These are phyloP conservation scores for Osmanthus fragrans DNA, from an alignment of 257 asterid genomes.

Conservation along the genomic window DNA sequence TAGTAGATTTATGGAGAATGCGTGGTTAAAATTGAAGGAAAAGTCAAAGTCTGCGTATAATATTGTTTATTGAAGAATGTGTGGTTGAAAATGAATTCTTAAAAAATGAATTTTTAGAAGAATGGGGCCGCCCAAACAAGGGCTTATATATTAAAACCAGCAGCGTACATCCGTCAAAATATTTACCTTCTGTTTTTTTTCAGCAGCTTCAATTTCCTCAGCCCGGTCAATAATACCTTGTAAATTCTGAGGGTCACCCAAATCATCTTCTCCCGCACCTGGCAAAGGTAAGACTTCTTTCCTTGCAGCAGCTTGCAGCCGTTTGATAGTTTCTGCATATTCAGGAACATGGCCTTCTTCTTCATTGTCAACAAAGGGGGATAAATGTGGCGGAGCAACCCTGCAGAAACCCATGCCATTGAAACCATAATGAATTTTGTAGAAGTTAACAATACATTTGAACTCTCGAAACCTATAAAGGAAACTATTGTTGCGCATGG, in stretches of 20 bases:
- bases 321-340: conserved; percentile 84
- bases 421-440: conserved; percentile 6
- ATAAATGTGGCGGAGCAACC: conserved; percentile 96
- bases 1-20: no score
- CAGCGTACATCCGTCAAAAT: neutral
- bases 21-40: no score
- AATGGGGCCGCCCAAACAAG: no score
- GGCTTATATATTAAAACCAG: conserved; percentile 14
- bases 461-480: conserved; percentile 29
- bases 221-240: conserved; percentile 71
- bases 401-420: conserved; percentile 40
- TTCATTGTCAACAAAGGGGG: conserved; percentile 96
- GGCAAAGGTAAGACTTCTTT: conserved; percentile 91
- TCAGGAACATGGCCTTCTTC: conserved; percentile 98
- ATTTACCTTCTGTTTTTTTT: conserved; percentile 68
- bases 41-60: no score
- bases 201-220: conserved; percentile 88
- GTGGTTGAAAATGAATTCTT: no score
- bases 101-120: no score
- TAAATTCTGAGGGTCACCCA: conserved; percentile 73
- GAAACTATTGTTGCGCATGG: neutral
- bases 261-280: conserved; percentile 82
- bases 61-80: no score
- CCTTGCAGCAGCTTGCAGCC: conserved; percentile 86
- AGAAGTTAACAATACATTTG: conserved; percentile 36